A percentile compares a stretch with the other conserved stretches of the same genome.
Conservation (phyloP, 2,329 filamentous ascomycete species). For the Ceratocystis papillata region DNA sequence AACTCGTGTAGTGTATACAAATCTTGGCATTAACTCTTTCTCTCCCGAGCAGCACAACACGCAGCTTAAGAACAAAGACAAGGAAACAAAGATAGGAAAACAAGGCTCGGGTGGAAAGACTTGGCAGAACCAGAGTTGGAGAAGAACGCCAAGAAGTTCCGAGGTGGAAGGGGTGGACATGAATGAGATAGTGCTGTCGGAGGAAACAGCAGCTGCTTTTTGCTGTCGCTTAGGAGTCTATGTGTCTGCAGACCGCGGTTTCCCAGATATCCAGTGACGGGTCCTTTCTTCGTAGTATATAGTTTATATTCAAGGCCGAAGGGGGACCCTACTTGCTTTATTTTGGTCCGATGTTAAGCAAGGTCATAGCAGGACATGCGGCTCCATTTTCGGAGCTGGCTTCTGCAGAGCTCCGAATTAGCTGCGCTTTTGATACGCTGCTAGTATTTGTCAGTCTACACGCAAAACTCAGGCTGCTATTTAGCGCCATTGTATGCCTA, state of each 20-base stretch:
- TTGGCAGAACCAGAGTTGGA: conserved; percentile 1
- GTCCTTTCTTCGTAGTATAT: neutral
- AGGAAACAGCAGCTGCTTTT: neutral
- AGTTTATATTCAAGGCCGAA: neutral
- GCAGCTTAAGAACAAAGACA: neutral
- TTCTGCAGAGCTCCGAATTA: neutral
- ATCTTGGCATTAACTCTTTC: conserved; percentile 12
- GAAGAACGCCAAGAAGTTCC: conserved; percentile 3
- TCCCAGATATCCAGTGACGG: too few species aligned
- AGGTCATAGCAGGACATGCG: neutral
- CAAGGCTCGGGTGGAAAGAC: conserved; percentile 11
- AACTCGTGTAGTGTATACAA: neutral
- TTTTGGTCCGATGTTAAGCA: too few species aligned
- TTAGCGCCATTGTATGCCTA: neutral
- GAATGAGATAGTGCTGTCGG: too few species aligned
- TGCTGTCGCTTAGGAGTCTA: too few species aligned
- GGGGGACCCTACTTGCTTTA: neutral
- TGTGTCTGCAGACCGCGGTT: too few species aligned
- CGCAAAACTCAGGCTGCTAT: neutral
- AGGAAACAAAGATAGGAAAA: neutral
- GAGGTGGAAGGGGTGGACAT: neutral
- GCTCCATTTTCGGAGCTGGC: neutral
- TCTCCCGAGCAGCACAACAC: conserved; percentile 5
- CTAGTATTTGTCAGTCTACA: neutral
- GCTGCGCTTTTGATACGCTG: neutral